Base-by-base conservation (phyloP, 140 eudicot species). In the Cichorium intybus region DNA sequence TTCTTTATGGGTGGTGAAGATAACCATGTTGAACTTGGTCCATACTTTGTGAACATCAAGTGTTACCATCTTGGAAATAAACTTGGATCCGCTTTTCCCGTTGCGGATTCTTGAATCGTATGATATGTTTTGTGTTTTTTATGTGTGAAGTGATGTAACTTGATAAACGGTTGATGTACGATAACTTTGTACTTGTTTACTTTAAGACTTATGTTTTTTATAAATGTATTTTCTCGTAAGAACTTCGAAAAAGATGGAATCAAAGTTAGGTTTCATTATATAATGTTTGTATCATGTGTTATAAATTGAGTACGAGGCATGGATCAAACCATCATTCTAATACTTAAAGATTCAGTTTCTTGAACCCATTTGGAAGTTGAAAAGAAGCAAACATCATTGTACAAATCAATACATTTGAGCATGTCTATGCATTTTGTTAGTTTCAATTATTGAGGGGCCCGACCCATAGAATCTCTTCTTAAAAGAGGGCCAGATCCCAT, bases 1-100 rank as follows among this genome's bases (percentile, higher is more conserved):
- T 93, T 88, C 79, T 93, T 53, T 55, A 56, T 81, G 75, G 99
- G 97, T 0, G 78, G 75, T 15, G 99, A 88, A 63, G 92, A 88
- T 27, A 93, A 93, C 72, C 56, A 68, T 51, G 80, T 93, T 7
- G 81, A 85, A 61, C 83, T 93, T 31, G 99, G 97, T 60, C 99
- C 99, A 2, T 93, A 88, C 82, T 58, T 80, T 23, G 90, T 93
- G 22, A 88, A 83, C 66, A 78, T 93, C 76, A 93, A 93, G 69
- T 93, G 99, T 80, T 93, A 85, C 69, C 95, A 81, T 26, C 77
- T 79, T 2, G 97, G 99, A 8, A 72, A 85, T 83, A 93, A 79
- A 74, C 84, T 93, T 43, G 97, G 99, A 6, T 93, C 99, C 39
- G 99, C 84, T 52, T 93, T 93, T 72, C 97, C 99, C 0, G 69